Base-by-base conservation (phyloP, 176 grass and related monocot species). In the barley (Hordeum vulgare) region DNA sequence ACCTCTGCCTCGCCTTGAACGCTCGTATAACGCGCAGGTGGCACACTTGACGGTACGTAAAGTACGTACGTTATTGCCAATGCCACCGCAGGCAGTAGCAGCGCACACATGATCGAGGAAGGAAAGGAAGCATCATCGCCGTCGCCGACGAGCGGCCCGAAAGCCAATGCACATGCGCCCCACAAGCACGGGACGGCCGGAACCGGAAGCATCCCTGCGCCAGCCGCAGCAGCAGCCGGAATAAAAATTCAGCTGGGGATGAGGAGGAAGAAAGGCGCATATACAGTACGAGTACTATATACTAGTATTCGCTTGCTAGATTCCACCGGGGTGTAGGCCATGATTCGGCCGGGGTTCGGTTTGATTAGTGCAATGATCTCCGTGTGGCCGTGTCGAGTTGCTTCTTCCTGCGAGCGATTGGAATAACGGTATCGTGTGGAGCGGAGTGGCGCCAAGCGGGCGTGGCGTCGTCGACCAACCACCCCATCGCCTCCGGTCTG, bases 321-420 rank as follows among this genome's bases (percentile, higher is more conserved):
- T 80, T 74, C 66, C 86, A 33, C 45, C 3, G 57, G 74, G 20
- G n/a, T 14, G 14, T 21, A 11, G 17, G 1, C 1, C 49, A 35
- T 82, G 61, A 64, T 62, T 64, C 68, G 81, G 15, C 45, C 26
- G 20, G 7, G 20, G 54, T 58, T 58, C 54, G 3, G 26, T 25
- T 15, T 67, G 81, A 80, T 84, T 80, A 80, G 24, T 37, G 26
- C 18, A 33, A 33, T 23, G 77, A 79, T 65, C 60, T 0, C 77
- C 5, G 6, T 33, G 60, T 65, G 59, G 7, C 77, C 5, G 6
- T 33, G 60, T 65, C 76, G 7, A 37, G 11, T 29, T 20, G 24
- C 25, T 11, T 26, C 11, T 20, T 37, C 66, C 1, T 42, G 80
- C 3, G 18, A 3, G 1, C 17, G 39, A 73, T 42, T 79, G 80